Evolutionary conservation across 164 flowering plant genomes (phyloP).

Genomic region (Annona cherimola): DNA sequence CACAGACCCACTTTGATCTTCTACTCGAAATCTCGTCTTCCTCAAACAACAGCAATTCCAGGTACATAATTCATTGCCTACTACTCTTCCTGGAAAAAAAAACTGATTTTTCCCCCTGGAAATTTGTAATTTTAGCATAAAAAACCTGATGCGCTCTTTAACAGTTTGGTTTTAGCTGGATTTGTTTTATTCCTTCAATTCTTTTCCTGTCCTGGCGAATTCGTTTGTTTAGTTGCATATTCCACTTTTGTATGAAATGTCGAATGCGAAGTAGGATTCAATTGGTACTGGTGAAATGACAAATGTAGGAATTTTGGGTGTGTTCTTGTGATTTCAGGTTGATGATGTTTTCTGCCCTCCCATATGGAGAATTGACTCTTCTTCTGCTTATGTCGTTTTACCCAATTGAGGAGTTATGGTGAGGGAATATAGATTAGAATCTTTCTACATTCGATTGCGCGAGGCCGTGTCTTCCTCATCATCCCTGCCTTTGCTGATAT

Average conservation of each 20-base stretch:
- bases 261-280: neutral
- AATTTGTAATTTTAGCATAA: neutral
- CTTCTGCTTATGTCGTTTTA: neutral
- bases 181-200: neutral
- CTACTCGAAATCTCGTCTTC: neutral
- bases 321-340: neutral
- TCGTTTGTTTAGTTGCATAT: neutral
- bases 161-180: neutral
- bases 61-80: neutral
- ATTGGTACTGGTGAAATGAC: neutral
- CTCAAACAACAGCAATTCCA: neutral
- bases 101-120: neutral
- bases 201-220: no score
- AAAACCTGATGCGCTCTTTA: neutral
- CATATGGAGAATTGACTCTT: neutral
- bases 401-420: constrained; percentile 45
- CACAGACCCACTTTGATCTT: constrained; percentile 7
- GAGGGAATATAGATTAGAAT: constrained; percentile 56
- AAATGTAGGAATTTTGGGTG: neutral
- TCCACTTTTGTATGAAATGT: neutral
- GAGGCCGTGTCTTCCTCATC: constrained; percentile 51
- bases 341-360: neutral
- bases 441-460: constrained; percentile 63
- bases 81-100: neutral
- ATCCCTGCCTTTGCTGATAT: constrained; percentile 60